These are phyloP conservation scores for Chlamydomonas eustigma DNA, from an alignment of 139 green algal species.

Conservation along the genomic window DNA sequence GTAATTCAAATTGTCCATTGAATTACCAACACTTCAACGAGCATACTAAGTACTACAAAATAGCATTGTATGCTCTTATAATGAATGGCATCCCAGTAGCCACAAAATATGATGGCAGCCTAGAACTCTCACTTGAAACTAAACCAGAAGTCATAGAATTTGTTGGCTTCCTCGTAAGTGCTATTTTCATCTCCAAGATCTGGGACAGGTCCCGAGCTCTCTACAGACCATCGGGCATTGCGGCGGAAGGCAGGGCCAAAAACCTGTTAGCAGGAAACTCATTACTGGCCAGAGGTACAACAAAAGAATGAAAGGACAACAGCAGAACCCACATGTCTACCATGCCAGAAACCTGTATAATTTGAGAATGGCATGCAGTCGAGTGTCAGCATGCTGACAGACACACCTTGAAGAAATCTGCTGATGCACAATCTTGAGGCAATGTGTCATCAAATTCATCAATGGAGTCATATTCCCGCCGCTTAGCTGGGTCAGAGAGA, in stretches of 20 bases:
- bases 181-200: conserved; percentile 65
- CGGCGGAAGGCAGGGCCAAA: conserved; percentile 90
- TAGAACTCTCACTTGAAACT: conserved; percentile 32
- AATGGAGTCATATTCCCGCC: conserved; percentile 85
- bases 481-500: conserved; percentile 76
- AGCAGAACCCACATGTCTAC: too few species aligned
- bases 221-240: conserved; percentile 74
- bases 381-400: too few species aligned
- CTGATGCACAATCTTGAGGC: conserved; percentile 60
- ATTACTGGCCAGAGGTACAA: too few species aligned
- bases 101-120: too few species aligned
- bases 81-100: neutral
- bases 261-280: too few species aligned
- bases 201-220: conserved; percentile 57
- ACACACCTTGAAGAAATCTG: conserved; percentile 86
- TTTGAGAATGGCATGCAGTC: too few species aligned
- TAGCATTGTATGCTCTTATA: too few species aligned
- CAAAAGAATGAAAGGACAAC: too few species aligned
- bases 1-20: too few species aligned
- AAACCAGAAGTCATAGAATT: conserved; percentile 97
- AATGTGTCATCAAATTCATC: conserved; percentile 95
- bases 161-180: conserved; percentile 57
- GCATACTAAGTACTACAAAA: too few species aligned
- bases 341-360: too few species aligned
- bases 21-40: too few species aligned